Evolutionary conservation across 1,284 basidiomycete genomes (phyloP).

Genomic region (Clitocybe nebularis): DNA sequence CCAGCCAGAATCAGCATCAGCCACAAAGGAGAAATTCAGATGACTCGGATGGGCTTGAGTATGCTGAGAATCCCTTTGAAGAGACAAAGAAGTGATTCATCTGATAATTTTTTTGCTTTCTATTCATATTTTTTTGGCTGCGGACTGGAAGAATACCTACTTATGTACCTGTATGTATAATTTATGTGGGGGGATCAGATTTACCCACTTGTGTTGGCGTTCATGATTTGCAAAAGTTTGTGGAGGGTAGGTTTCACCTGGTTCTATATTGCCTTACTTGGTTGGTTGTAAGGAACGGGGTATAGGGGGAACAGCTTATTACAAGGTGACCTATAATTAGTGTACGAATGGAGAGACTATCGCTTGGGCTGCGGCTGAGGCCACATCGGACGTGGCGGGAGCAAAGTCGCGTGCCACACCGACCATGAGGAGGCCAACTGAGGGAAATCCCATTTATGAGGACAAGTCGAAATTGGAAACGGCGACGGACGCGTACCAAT

Average conservation of each 20-base stretch:
- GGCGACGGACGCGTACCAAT: constrained; percentile 64
- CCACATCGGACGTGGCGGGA: constrained; percentile 28
- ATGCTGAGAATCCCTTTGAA: constrained; percentile 67
- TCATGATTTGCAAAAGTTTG: too few species aligned
- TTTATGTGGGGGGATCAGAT: too few species aligned
- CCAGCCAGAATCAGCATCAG: constrained; percentile 23
- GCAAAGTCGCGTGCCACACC: constrained; percentile 53
- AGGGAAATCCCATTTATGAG: constrained; percentile 7
- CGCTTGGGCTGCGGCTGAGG: constrained; percentile 23
- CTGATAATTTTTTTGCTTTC: background rate
- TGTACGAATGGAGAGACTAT: constrained; percentile 35
- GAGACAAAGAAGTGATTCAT: constrained; percentile 30
- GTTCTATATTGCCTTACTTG: too few species aligned
- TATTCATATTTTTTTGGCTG: too few species aligned
- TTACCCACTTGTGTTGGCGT: too few species aligned
- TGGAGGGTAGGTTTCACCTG: too few species aligned
- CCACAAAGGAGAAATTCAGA: constrained; percentile 27
- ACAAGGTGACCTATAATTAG: too few species aligned
- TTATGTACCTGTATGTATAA: too few species aligned
- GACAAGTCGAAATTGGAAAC: too few species aligned
- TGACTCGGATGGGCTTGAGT: constrained; percentile 52
- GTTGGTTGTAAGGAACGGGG: too few species aligned
- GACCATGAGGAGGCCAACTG: constrained; percentile 69
- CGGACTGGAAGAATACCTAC: too few species aligned
- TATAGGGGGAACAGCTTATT: too few species aligned